These are phyloP conservation scores for Tolypocladium cylindrosporum DNA, from an alignment of 2,329 filamentous ascomycete genomes.

Conservation along the genomic window DNA sequence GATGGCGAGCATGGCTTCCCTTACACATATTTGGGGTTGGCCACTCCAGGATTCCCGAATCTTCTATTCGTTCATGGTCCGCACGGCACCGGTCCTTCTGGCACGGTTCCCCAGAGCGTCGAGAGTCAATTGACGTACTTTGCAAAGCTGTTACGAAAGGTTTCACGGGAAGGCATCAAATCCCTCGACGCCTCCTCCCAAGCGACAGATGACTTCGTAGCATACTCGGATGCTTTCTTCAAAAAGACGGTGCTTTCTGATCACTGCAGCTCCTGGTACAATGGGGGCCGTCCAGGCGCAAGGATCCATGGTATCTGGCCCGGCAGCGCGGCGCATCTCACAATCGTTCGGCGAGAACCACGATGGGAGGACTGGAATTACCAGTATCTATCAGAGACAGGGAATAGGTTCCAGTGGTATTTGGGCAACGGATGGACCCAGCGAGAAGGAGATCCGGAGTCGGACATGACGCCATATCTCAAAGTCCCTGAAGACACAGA, in stretches of 20 bases:
- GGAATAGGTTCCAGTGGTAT: slow-evolving; percentile 48
- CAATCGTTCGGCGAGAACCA: slow-evolving; percentile 43
- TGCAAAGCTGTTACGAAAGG: slow-evolving; percentile 58
- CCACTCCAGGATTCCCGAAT: slow-evolving; percentile 58
- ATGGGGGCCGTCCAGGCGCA: slow-evolving; percentile 51
- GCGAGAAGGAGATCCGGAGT: slow-evolving; percentile 43
- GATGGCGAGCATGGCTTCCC: slow-evolving; percentile 50
- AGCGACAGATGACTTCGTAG: slow-evolving; percentile 55
- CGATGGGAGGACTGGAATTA: slow-evolving; percentile 48
- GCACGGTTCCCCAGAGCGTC: slow-evolving; percentile 56
- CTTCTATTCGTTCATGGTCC: slow-evolving; percentile 55
- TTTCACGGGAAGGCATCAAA: slow-evolving; percentile 54
- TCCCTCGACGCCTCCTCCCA: slow-evolving; percentile 44
- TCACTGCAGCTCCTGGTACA: slow-evolving; percentile 63
- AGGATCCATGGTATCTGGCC: slow-evolving; percentile 62
- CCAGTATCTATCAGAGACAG: slow-evolving; percentile 30
- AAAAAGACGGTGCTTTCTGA: slow-evolving; percentile 44
- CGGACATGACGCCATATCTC: slow-evolving; percentile 56
- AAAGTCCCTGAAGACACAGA: slow-evolving; percentile 45
- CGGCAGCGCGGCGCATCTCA: slow-evolving; percentile 53
- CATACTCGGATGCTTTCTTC: slow-evolving; percentile 49
- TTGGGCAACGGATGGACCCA: slow-evolving; percentile 59
- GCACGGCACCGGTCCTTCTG: slow-evolving; percentile 47
- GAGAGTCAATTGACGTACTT: slow-evolving; percentile 58
- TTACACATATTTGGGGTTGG: slow-evolving; percentile 56